Conservation (phyloP, 306 rosid genomes). For the Prunus mume region DNA sequence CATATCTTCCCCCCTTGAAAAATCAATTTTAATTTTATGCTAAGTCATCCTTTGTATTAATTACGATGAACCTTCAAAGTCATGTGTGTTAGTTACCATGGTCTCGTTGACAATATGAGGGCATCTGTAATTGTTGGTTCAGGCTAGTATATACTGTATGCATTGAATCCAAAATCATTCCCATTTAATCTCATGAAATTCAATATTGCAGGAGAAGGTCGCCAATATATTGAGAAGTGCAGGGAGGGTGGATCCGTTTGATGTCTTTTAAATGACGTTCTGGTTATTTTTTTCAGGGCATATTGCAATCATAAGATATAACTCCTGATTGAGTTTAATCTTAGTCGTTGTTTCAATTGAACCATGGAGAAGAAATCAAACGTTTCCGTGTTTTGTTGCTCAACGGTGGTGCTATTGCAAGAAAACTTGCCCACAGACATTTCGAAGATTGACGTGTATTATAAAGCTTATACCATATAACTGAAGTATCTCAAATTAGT, state of each 20-base stretch:
- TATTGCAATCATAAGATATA: background rate
- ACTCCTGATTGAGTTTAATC: background rate
- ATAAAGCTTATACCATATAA: background rate
- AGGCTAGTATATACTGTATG: background rate
- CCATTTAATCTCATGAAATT: background rate
- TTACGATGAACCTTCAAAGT: background rate
- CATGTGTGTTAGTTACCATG: background rate
- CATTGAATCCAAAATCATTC: background rate
- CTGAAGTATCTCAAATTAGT: background rate
- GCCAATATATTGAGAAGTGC: conserved; percentile 1
- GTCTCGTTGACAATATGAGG: background rate
- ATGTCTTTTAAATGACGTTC: background rate
- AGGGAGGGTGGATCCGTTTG: background rate
- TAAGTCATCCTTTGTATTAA: background rate
- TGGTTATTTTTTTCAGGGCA: background rate
- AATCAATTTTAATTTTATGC: background rate
- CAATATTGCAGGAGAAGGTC: conserved; percentile 18
- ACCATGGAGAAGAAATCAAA: background rate
- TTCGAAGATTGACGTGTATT: background rate
- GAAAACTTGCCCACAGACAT: background rate
- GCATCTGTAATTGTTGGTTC: background rate
- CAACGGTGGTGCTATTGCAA: background rate
- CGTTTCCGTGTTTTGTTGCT: background rate
- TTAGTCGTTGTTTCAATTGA: background rate
- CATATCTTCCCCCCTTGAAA: background rate